Conservation (phyloP, 805 yeast species). For the Wickerhamiella musiphila region DNA sequence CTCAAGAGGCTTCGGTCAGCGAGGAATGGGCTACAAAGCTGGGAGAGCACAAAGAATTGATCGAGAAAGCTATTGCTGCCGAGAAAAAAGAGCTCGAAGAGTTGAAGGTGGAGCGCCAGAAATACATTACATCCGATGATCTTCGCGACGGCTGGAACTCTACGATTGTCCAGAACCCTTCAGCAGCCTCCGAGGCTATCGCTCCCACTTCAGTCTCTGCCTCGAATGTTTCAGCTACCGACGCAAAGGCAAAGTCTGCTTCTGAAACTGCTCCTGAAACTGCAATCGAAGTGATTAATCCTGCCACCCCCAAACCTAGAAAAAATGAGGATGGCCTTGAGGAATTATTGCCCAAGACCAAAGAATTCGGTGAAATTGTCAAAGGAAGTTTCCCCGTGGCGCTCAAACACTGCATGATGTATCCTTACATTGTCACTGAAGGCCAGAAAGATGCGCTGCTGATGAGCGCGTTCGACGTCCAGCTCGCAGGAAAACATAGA, state of each 20-base stretch:
- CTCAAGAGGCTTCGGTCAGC: conserved; percentile 34
- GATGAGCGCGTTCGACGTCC: conserved; percentile 81
- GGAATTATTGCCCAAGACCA: conserved; percentile 42
- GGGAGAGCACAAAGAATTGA: conserved; percentile 37
- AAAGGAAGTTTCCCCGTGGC: conserved; percentile 31
- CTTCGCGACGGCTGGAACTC: conserved; percentile 83
- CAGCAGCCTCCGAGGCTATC: neutral
- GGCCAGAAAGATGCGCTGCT: conserved; percentile 81
- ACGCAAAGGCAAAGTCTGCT: conserved; percentile 2
- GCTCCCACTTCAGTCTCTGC: conserved; percentile 9
- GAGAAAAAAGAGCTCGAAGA: conserved; percentile 50
- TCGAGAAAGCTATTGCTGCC: conserved; percentile 38
- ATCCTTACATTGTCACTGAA: conserved; percentile 56
- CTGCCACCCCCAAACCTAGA: conserved; percentile 9
- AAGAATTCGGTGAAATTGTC: conserved; percentile 42
- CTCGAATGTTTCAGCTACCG: conserved; percentile 20
- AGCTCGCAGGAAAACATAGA: conserved; percentile 40
- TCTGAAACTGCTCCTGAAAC: conserved; percentile 5
- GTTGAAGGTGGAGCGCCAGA: conserved; percentile 50
- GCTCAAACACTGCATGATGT: conserved; percentile 32
- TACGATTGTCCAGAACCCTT: conserved; percentile 50
- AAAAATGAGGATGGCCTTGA: conserved; percentile 15
- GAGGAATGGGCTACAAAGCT: conserved; percentile 22
- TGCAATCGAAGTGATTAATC: conserved; percentile 23
- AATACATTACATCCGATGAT: conserved; percentile 77